Conservation (phyloP, 768 basidiomycete species). For the Auriscalpium vulgare region DNA sequence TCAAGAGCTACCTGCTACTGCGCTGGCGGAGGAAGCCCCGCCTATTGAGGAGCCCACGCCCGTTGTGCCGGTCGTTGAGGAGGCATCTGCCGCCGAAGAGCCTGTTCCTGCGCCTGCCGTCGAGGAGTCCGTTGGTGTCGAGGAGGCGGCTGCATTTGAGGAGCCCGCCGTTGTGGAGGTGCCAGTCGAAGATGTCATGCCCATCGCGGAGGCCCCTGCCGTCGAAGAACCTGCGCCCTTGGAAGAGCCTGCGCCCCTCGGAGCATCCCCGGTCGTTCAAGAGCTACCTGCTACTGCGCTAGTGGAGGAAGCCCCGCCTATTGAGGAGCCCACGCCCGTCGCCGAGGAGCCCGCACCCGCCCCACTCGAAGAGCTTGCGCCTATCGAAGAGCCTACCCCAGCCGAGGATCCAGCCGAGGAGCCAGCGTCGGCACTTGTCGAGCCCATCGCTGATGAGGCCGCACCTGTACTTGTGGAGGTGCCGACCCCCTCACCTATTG, state of each 20-base stretch:
- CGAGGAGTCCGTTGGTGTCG: background rate
- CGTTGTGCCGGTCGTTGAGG: background rate
- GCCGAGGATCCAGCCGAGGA: background rate
- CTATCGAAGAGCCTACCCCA: background rate
- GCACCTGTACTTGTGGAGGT: background rate
- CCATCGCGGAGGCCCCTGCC: background rate
- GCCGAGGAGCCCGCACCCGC: background rate
- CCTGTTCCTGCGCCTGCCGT: background rate
- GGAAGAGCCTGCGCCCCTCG: background rate
- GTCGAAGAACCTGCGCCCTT: background rate
- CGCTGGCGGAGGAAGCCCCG: background rate
- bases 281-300: background rate
- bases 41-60: background rate
- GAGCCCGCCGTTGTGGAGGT: background rate
- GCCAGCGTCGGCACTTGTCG: background rate
- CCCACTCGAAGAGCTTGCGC: background rate
- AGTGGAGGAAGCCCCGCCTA: background rate
- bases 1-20: background rate
- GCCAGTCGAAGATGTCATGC: conserved; percentile 1
- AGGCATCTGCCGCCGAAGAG: background rate
- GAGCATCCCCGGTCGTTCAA: background rate
- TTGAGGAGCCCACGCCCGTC: background rate
- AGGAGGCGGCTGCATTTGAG: background rate
- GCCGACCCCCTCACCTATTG: background rate
- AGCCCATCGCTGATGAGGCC: background rate